Percentiles rank a stretch among this genome's conserved stretches.
Conservation (phyloP, 768 basidiomycete species). For the Paxillus rubicundulus region DNA sequence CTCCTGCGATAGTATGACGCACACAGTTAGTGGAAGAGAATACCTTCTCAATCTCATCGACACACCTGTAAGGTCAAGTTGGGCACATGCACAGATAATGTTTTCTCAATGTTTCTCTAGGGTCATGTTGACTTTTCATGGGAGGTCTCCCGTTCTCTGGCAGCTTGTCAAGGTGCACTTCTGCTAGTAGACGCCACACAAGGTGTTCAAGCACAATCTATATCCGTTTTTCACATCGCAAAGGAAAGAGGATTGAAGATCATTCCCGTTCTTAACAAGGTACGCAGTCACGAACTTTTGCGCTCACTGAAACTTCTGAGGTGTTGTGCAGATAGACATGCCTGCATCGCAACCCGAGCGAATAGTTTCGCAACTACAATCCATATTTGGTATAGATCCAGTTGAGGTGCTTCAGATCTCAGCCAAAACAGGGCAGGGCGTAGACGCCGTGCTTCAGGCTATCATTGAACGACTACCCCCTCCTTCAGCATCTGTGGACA, state of each 20-base stretch:
- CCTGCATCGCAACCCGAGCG: slow-evolving; percentile 83
- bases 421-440: slow-evolving; percentile 89
- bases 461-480: slow-evolving; percentile 85
- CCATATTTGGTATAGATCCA: slow-evolving; percentile 79
- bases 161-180: slow-evolving; percentile 90
- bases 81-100: too few species aligned
- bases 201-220: slow-evolving; percentile 96
- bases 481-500: slow-evolving; percentile 52
- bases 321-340: slow-evolving; percentile 71
- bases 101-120: slow-evolving; percentile 32
- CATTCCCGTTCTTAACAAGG: slow-evolving; percentile 93
- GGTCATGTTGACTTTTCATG: slow-evolving; percentile 98
- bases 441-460: slow-evolving; percentile 71
- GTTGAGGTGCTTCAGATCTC: slow-evolving; percentile 76
- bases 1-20: slow-evolving; percentile 64
- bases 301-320: slow-evolving; percentile 2
- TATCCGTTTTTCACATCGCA: slow-evolving; percentile 91
- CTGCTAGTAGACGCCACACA: slow-evolving; percentile 93
- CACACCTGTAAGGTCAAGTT: slow-evolving; percentile 64
- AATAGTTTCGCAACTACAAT: slow-evolving; percentile 76
- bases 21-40: slow-evolving; percentile 48
- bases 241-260: slow-evolving; percentile 76
- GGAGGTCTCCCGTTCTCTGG: slow-evolving; percentile 90
- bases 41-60: slow-evolving; percentile 94
- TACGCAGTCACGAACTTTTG: slow-evolving; percentile 21